Evolutionary conservation across 1,284 basidiomycete species (phyloP).

Genomic region (Cerioporus squamosus): DNA sequence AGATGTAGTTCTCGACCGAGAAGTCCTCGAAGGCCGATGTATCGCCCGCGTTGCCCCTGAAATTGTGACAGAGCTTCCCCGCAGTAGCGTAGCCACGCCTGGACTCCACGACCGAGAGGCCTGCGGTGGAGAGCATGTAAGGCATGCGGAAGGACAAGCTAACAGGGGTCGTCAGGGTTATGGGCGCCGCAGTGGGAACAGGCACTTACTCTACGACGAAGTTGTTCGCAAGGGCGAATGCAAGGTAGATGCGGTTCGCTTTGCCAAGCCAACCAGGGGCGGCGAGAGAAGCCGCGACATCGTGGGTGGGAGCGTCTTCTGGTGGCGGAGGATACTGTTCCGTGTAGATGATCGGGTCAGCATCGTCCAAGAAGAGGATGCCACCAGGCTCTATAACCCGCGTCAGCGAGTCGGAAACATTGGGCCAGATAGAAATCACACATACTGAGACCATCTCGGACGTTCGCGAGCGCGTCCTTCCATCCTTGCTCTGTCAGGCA

Average conservation of each 20-base stretch:
- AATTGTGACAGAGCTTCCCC: background rate
- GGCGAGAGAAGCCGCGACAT: background rate
- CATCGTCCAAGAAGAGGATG: constrained; percentile 8
- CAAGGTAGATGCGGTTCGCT: constrained; percentile 11
- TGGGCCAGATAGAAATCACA: background rate
- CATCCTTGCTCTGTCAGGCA: constrained; percentile 12
- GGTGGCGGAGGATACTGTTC: background rate
- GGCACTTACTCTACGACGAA: constrained; percentile 7
- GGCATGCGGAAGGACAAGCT: constrained; percentile 9
- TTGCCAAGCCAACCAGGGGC: constrained; percentile 2
- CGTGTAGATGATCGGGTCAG: constrained; percentile 7
- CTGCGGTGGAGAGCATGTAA: background rate
- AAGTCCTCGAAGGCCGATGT: background rate
- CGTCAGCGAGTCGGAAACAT: background rate
- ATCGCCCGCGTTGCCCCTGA: background rate
- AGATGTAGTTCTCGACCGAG: background rate
- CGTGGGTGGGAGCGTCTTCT: background rate
- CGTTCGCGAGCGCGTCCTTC: constrained; percentile 9
- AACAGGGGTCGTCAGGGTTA: background rate
- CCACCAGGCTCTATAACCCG: constrained; percentile 6
- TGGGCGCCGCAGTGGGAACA: too few species aligned
- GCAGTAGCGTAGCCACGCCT: background rate
- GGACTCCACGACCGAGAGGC: background rate
- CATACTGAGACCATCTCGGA: constrained; percentile 12
- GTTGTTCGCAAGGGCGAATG: background rate